Conservation (phyloP, 129 eudicot genomes). For the Chrysanthemum seticuspe region DNA sequence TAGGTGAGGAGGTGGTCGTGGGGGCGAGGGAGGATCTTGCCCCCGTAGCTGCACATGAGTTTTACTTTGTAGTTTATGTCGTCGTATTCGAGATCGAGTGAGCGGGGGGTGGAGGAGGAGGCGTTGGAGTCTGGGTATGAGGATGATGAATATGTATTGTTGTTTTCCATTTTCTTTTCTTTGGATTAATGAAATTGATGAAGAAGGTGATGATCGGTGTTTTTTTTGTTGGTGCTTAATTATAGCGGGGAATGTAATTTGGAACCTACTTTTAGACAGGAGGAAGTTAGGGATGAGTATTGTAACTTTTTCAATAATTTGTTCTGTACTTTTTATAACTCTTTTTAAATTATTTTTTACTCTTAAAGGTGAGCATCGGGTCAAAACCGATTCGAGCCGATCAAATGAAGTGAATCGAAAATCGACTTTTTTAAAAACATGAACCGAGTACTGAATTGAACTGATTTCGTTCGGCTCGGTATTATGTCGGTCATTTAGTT, state of each 20-base stretch:
- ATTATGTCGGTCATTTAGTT: no score
- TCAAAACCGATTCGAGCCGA: no score
- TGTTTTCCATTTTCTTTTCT: neutral
- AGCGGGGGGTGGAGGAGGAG: conserved; percentile 58
- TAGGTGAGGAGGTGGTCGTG: conserved; percentile 56
- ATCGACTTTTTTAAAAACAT: no score
- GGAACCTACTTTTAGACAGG: neutral
- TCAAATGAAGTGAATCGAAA: no score
- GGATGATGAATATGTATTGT: conserved; percentile 38
- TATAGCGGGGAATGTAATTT: conserved; percentile 14
- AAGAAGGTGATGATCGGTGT: conserved; percentile 8
- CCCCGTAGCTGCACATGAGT: conserved; percentile 64
- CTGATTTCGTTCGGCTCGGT: no score
- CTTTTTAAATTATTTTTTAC: no score
- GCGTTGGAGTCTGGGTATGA: conserved; percentile 43
- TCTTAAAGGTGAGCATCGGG: no score
- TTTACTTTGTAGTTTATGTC: conserved; percentile 37
- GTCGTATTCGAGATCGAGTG: conserved; percentile 43
- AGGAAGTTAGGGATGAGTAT: neutral
- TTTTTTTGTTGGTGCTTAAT: conserved; percentile 15
- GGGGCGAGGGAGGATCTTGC: conserved; percentile 57
- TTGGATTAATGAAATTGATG: conserved; percentile 8
- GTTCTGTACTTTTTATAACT: no score
- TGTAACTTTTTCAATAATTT: no score
- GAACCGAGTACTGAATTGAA: no score